Evolutionary conservation across 78 protist genomes (phyloP).

Genomic region (Emiliania huxleyi): DNA sequence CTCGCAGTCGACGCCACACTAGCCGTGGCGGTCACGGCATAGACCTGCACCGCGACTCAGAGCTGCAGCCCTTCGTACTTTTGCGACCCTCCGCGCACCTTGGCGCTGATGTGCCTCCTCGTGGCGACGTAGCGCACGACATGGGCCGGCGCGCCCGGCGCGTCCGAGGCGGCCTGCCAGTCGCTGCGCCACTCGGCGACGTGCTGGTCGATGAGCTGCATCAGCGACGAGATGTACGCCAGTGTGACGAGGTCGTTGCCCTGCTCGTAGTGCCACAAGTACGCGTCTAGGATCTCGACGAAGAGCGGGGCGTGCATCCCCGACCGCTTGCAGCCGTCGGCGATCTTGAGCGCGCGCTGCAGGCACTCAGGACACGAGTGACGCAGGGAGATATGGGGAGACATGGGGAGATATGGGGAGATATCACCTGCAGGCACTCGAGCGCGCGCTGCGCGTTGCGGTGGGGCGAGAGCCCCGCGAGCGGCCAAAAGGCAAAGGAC

Average conservation of each 20-base stretch:
- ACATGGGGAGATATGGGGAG: no score
- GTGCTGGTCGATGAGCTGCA: constrained; percentile 8
- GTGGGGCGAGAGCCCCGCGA: not conserved
- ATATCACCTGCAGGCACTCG: constrained; percentile 35
- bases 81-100: not conserved
- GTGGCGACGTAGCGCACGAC: not conserved
- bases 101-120: not conserved
- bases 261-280: constrained; percentile 54
- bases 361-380: no score
- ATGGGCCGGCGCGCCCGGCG: not conserved
- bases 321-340: constrained; percentile 61
- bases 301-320: constrained; percentile 54
- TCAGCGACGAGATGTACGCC: not conserved
- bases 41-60: no score
- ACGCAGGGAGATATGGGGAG: no score
- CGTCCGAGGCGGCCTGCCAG: no score
- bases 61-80: not conserved
- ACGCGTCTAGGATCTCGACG: constrained; percentile 84
- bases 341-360: constrained; percentile 70
- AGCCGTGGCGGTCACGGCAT: no score
- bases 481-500: not conserved
- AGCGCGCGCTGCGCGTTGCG: constrained; percentile 48
- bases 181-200: not conserved
- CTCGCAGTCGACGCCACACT: no score
- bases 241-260: not conserved